phyloP scores from a whole-genome alignment of 2,329 filamentous ascomycete genomes.

The Ophiosphaerella narmari region DNA sequence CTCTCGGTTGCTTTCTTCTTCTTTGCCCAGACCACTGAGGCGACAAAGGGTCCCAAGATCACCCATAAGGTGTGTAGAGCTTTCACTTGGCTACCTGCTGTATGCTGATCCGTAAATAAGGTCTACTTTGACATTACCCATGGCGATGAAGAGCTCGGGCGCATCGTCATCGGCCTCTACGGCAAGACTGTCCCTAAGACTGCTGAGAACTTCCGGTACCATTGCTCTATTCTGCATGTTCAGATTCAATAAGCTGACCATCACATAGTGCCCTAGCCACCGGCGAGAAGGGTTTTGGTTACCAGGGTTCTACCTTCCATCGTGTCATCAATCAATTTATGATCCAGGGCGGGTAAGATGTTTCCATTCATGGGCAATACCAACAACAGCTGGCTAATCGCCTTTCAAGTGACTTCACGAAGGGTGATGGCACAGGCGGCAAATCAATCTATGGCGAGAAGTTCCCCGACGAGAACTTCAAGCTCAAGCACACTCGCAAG shows the following conservation, averaged over 20 bases:
- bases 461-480: slow-evolving; percentile 92
- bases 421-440: slow-evolving; percentile 73
- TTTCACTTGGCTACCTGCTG: neutral
- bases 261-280: slow-evolving; percentile 75
- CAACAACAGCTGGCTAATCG: too few species aligned
- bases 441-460: slow-evolving; percentile 87
- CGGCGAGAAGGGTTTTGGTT: slow-evolving; percentile 85
- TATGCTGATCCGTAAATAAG: slow-evolving; percentile 34
- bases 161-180: slow-evolving; percentile 81
- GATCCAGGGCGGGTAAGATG: slow-evolving; percentile 73
- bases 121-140: slow-evolving; percentile 84
- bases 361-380: neutral
- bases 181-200: slow-evolving; percentile 85
- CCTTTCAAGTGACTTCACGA: neutral
- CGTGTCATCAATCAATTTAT: slow-evolving; percentile 90
- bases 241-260: slow-evolving; percentile 12
- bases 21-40: slow-evolving; percentile 42
- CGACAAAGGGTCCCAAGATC: slow-evolving; percentile 81
- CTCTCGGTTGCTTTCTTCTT: slow-evolving; percentile 62
- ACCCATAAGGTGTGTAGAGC: slow-evolving; percentile 73
- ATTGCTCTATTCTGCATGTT: neutral
- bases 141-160: slow-evolving; percentile 73
- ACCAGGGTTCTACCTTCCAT: slow-evolving; percentile 82
- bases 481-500: slow-evolving; percentile 87
- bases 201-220: slow-evolving; percentile 65